Base-by-base conservation (phyloP, 345 rosid genomes). In the Arabis hirsuta region DNA sequence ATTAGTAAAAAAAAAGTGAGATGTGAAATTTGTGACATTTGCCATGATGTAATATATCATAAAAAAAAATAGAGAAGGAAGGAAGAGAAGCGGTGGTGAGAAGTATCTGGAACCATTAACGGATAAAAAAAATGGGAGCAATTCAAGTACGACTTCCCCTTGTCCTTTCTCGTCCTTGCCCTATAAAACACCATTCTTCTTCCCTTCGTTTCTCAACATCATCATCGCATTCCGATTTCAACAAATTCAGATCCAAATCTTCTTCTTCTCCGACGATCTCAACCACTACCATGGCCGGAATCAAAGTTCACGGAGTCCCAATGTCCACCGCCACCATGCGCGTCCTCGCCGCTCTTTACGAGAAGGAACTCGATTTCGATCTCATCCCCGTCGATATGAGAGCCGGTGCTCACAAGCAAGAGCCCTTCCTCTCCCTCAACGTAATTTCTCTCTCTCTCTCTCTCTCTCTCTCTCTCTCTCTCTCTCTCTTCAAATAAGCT, bases 351-450 rank as follows among this genome's bases (percentile, higher is more conserved):
- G 16, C 78, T 77, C 90, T 86, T 5, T 72, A 82, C 73, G 96
- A 91, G 87, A 89, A 89, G 61, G 86, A 72, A 0, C 55, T 86
- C 8, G 85, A 81, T 0, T 91, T 84, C 55, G 86, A 86, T 73
- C 44, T 91, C 2, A 69, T 84, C 67, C 55, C 50, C 4, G 82
- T 91, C 8, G 73, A 89, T 64, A 26, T 87, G 88, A 32, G 5
- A 19, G 66, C 80, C 6, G 88, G 88, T 9, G 91, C 83, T 41
- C 97, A 89, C 76, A 91, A 91, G 67, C 67, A 72, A 29, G 84
- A 86, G 26, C 66, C 85, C 27, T 81, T 27, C 74, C 36, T 87
- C n/a, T 59, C 87, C 79, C 84, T 82, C 73, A 91, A 87, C 69
- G 96, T 91, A 36, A 32, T n/a, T n/a, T n/a, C n/a, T n/a, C n/a